phyloP scores from a whole-genome alignment of 495 filamentous ascomycete species.

The Penicillium mononematosum region DNA sequence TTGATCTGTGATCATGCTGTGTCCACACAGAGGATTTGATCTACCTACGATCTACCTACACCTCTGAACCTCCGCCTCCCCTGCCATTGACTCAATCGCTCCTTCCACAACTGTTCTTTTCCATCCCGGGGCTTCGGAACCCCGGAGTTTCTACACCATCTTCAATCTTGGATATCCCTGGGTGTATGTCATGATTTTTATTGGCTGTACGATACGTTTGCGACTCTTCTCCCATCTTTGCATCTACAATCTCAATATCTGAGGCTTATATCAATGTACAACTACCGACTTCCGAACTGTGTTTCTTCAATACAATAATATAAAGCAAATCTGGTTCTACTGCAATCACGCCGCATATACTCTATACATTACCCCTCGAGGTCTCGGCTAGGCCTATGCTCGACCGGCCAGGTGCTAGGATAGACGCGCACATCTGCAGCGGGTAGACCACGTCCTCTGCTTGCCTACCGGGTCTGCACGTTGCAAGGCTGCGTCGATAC shows the following conservation, averaged over 20 bases:
- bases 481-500: no score
- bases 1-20: constrained; percentile 1
- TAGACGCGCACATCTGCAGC: no score
- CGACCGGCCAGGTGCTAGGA: no score
- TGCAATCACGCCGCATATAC: not conserved
- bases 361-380: not conserved
- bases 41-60: not conserved
- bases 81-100: not conserved
- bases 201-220: constrained; percentile 28
- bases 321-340: not conserved
- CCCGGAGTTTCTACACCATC: not conserved
- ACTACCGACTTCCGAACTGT: not conserved
- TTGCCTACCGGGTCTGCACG: no score
- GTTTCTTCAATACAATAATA: constrained; percentile 1
- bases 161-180: not conserved
- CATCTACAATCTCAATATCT: not conserved
- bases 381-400: constrained; percentile 7
- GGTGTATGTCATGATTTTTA: constrained; percentile 16
- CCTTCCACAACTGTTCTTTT: not conserved
- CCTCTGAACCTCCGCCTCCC: not conserved
- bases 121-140: not conserved
- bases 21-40: not conserved
- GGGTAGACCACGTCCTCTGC: no score
- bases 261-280: constrained; percentile 12
- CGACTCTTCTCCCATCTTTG: constrained; percentile 1